phyloP scores from a whole-genome alignment of 83 land plant species.

The Isoetes engelmannii region DNA sequence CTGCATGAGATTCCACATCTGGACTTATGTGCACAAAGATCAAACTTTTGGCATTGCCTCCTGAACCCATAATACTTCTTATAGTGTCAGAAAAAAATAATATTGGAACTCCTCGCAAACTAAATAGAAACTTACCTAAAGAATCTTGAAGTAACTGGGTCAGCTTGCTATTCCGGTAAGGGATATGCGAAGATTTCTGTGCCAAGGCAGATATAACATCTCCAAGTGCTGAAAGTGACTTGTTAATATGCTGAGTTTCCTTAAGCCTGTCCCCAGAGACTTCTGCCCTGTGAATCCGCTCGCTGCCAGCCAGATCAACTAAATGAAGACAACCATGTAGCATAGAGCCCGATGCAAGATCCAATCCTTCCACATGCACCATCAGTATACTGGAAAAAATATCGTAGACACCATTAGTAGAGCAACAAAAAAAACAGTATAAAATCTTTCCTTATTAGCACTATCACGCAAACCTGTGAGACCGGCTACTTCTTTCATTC shows the following conservation, averaged over 20 bases:
- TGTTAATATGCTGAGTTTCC: slow-evolving; percentile 11
- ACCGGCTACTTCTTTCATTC: slow-evolving; percentile 9
- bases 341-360: neutral
- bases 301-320: slow-evolving; percentile 9
- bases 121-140: slow-evolving; percentile 1
- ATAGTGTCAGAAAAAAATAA: neutral
- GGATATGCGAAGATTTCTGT: neutral
- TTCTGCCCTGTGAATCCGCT: slow-evolving; percentile 2
- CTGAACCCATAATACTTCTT: neutral
- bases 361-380: slow-evolving; percentile 5
- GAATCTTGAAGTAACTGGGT: slow-evolving; percentile 9
- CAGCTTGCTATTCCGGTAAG: slow-evolving; percentile 13
- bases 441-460: neutral
- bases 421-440: neutral
- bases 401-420: neutral
- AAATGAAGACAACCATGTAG: slow-evolving; percentile 10
- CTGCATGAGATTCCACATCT: slow-evolving; percentile 1
- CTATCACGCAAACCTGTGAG: neutral
- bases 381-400: neutral
- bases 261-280: slow-evolving; percentile 2
- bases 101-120: neutral
- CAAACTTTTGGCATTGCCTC: slow-evolving; percentile 4
- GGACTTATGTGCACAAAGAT: slow-evolving; percentile 7
- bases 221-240: slow-evolving; percentile 1
- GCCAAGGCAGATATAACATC: slow-evolving; percentile 10